Conservation (phyloP, 805 yeast genomes). For the Starmerella tilneyi region DNA sequence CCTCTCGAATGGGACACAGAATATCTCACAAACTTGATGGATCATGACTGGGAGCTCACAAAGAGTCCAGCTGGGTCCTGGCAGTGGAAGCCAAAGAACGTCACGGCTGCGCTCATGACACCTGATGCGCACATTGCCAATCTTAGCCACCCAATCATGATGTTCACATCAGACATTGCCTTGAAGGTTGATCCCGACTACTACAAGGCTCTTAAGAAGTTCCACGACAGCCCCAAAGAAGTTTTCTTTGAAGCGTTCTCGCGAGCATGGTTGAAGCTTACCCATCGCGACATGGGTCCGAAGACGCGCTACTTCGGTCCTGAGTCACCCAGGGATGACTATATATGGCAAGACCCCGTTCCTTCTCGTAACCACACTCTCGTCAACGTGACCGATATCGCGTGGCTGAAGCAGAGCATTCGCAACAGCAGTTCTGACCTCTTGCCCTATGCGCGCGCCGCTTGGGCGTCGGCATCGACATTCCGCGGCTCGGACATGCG, state of each 20-base stretch:
- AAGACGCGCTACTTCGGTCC: slow-evolving; percentile 20
- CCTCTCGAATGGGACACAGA: slow-evolving; percentile 19
- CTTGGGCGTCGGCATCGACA: slow-evolving; percentile 22
- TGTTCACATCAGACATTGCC: slow-evolving; percentile 22
- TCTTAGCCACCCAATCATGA: slow-evolving; percentile 18
- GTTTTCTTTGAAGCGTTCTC: slow-evolving; percentile 20
- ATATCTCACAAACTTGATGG: slow-evolving; percentile 18
- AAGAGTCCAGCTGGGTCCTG: slow-evolving; percentile 19
- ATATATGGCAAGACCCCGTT: slow-evolving; percentile 22
- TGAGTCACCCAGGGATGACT: slow-evolving; percentile 16
- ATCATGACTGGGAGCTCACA: slow-evolving; percentile 13
- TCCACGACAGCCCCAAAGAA: slow-evolving; percentile 12
- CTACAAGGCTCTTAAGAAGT: slow-evolving; percentile 14
- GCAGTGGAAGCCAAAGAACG: slow-evolving; percentile 17
- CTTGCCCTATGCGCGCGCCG: slow-evolving; percentile 18
- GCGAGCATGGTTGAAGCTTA: slow-evolving; percentile 23
- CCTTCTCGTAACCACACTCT: slow-evolving; percentile 15
- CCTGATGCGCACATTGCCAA: slow-evolving; percentile 21
- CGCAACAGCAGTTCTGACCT: slow-evolving; percentile 11
- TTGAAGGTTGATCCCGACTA: slow-evolving; percentile 20
- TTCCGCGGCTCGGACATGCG: slow-evolving; percentile 22
- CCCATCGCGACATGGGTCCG: slow-evolving; percentile 24
- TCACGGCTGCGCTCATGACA: slow-evolving; percentile 11
- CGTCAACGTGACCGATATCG: slow-evolving; percentile 16
- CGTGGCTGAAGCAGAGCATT: slow-evolving; percentile 13